These are phyloP conservation scores for Astragalus glycyphyllos DNA, from an alignment of 306 rosid genomes.

Conservation along the genomic window DNA sequence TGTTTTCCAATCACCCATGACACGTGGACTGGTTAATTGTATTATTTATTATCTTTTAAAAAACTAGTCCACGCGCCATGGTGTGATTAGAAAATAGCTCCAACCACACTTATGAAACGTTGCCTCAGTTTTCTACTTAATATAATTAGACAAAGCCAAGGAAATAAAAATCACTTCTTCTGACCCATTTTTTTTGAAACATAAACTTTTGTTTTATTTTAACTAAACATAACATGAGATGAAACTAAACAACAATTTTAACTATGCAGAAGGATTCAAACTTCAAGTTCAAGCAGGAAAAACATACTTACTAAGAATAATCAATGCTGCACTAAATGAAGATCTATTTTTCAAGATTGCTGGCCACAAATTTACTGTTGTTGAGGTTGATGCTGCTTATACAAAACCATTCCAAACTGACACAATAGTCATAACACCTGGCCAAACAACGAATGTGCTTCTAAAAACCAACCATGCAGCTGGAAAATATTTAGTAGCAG, in stretches of 20 bases:
- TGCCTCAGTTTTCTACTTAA: too few species aligned
- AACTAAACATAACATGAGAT: not conserved
- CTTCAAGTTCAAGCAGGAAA: conserved; percentile 59
- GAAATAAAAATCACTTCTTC: too few species aligned
- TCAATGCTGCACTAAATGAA: conserved; percentile 91
- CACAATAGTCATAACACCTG: conserved; percentile 80
- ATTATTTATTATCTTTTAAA: too few species aligned
- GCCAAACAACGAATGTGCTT: conserved; percentile 87
- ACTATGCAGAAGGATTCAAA: conserved; percentile 55
- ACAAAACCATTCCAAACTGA: conserved; percentile 76
- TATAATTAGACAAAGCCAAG: too few species aligned
- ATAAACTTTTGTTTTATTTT: too few species aligned
- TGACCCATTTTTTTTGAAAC: too few species aligned
- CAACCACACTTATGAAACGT: too few species aligned
- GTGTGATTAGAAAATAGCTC: not conserved
- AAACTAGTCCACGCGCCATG: too few species aligned
- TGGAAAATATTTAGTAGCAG: conserved; percentile 68
- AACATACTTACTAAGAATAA: conserved; percentile 70
- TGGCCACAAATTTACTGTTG: conserved; percentile 67
- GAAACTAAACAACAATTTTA: not conserved
- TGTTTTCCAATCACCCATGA: too few species aligned
- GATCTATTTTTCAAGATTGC: conserved; percentile 88
- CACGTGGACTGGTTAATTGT: too few species aligned
- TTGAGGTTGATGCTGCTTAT: conserved; percentile 85
- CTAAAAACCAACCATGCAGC: conserved; percentile 47